Percentiles rank a stretch among this genome's conserved stretches.
phyloP scores from a whole-genome alignment of 1,139 yeast species.

The Lizanozyma gosingica region DNA sequence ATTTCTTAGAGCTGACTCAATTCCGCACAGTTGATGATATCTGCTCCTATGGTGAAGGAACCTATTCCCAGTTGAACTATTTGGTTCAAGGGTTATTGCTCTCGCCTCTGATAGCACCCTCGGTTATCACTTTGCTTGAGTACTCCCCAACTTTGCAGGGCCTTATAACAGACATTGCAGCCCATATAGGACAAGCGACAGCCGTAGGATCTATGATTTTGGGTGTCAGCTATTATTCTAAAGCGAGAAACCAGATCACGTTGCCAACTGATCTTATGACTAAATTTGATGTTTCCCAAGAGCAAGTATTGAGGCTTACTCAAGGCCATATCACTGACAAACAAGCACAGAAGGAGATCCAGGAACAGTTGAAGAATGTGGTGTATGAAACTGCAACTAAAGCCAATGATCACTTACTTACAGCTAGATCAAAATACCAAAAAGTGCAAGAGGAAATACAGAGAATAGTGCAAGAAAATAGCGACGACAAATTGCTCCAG shows the following conservation, averaged over 20 bases:
- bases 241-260: constrained; percentile 39
- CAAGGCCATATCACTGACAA: constrained; percentile 33
- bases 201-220: constrained; percentile 61
- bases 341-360: constrained; percentile 13
- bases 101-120: constrained; percentile 52
- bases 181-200: constrained; percentile 79
- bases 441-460: constrained; percentile 26
- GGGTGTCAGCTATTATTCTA: constrained; percentile 53
- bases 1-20: constrained; percentile 37
- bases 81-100: constrained; percentile 53
- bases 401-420: constrained; percentile 72
- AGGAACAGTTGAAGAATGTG: constrained; percentile 44
- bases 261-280: constrained; percentile 60
- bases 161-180: constrained; percentile 52
- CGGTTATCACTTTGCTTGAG: constrained; percentile 43
- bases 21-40: constrained; percentile 49
- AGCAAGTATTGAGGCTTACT: constrained; percentile 42
- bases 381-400: constrained; percentile 63
- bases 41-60: constrained; percentile 77
- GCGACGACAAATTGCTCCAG: constrained; percentile 22
- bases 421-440: constrained; percentile 50
- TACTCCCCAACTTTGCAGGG: constrained; percentile 33
- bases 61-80: constrained; percentile 67
- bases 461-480: constrained; percentile 15
- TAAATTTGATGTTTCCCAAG: constrained; percentile 52